Percentiles rank a stretch among this genome's conserved stretches.
Evolutionary conservation across 2,329 filamentous ascomycete genomes (phyloP).

Genomic region (Boeremia lycopersici): DNA sequence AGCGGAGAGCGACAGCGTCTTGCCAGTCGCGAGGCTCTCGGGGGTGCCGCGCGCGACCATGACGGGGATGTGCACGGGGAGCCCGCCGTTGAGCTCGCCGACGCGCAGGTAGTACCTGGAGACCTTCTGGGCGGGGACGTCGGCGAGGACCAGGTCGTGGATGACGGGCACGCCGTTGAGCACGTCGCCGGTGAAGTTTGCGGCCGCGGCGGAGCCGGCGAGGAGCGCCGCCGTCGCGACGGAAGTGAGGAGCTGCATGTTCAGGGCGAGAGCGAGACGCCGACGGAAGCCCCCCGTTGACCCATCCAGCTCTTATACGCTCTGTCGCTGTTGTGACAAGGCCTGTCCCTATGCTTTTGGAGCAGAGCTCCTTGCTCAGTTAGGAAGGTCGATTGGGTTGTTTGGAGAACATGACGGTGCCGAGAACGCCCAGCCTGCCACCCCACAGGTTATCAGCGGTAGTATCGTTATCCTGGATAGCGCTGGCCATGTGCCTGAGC

Average conservation of each 20-base stretch:
- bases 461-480: conserved; percentile 5
- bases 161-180: conserved; percentile 42
- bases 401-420: conserved; percentile 35
- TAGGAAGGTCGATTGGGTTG: conserved; percentile 36
- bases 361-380: conserved; percentile 27
- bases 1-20: conserved; percentile 46
- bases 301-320: conserved; percentile 8
- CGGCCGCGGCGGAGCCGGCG: conserved; percentile 24
- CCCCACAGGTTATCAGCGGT: conserved; percentile 17
- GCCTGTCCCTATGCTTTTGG: background rate
- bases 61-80: conserved; percentile 46
- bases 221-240: conserved; percentile 24
- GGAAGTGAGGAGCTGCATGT: conserved; percentile 34
- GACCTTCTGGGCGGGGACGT: conserved; percentile 45
- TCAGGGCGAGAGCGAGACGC: background rate
- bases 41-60: conserved; percentile 47
- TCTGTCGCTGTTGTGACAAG: conserved; percentile 23
- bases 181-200: conserved; percentile 42
- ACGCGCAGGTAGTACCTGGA: conserved; percentile 48
- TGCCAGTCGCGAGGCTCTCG: conserved; percentile 44
- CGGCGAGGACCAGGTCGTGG: conserved; percentile 42
- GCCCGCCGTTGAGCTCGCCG: conserved; percentile 48
- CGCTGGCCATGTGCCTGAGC: background rate
- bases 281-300: background rate
- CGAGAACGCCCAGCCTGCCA: conserved; percentile 25